phyloP scores from a whole-genome alignment of 2,329 filamentous ascomycete genomes.

The Xylariaceae sp. region DNA sequence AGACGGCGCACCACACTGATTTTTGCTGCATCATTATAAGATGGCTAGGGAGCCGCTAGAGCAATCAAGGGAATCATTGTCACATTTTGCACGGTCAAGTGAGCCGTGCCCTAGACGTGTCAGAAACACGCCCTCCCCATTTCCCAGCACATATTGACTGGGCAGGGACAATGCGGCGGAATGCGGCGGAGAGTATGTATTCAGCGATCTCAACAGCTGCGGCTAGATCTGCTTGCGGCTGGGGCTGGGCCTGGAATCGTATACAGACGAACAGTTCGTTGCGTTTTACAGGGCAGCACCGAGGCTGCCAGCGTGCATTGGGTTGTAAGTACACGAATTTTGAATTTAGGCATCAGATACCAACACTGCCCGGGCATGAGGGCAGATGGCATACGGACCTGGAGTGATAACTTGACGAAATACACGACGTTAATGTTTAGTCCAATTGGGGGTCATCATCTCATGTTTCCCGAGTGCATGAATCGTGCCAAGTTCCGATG shows the following conservation, averaged over 20 bases:
- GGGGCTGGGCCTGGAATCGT: conserved; percentile 1
- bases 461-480: neutral
- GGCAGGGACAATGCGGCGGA: neutral
- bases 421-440: conserved; percentile 6
- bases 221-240: neutral
- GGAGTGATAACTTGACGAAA: conserved; percentile 28
- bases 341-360: conserved; percentile 29
- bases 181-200: neutral
- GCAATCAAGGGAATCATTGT: conserved; percentile 21
- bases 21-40: conserved; percentile 25
- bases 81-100: neutral
- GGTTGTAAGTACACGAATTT: conserved; percentile 20
- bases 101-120: neutral
- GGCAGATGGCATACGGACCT: conserved; percentile 30
- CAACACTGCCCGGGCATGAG: conserved; percentile 25
- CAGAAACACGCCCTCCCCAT: neutral
- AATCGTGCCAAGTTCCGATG: too few species aligned
- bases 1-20: conserved; percentile 29
- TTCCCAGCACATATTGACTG: conserved; percentile 10
- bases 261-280: conserved; percentile 9
- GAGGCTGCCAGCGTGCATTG: conserved; percentile 17
- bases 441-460: too few species aligned
- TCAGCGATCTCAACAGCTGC: neutral
- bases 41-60: conserved; percentile 23
- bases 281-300: neutral